phyloP scores from a whole-genome alignment of 169 alveolate genomes.

The Eimeria sp. region DNA sequence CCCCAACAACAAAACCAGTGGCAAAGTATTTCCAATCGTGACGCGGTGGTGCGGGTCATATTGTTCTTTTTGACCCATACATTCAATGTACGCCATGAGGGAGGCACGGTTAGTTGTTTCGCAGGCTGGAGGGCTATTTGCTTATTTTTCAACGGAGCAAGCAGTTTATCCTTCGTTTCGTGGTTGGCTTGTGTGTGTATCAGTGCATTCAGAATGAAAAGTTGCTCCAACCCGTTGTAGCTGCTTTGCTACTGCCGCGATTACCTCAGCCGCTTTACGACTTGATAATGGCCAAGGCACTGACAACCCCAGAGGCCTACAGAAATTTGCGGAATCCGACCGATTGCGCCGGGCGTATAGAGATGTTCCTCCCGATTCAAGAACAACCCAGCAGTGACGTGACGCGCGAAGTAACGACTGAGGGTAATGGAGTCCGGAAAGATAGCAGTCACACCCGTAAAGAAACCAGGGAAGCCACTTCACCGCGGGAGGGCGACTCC shows the following conservation, averaged over 20 bases:
- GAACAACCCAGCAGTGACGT: constrained; percentile 4
- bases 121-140: not conserved
- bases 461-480: constrained; percentile 7
- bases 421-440: not conserved
- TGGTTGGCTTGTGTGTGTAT: not conserved
- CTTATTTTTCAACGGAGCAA: not conserved
- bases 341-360: constrained; percentile 52
- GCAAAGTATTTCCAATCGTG: not conserved
- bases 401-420: not conserved
- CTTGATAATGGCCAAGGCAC: constrained; percentile 57
- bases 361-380: constrained; percentile 31
- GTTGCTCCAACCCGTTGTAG: constrained; percentile 40
- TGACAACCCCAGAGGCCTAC: constrained; percentile 20
- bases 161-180: not conserved
- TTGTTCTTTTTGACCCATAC: constrained; percentile 63
- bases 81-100: constrained; percentile 47
- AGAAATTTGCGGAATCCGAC: constrained; percentile 60
- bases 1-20: not conserved
- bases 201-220: constrained; percentile 70
- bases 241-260: constrained; percentile 19
- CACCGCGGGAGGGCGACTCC: not conserved
- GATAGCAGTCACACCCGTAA: not conserved
- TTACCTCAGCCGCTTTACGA: constrained; percentile 34
- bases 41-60: constrained; percentile 31
- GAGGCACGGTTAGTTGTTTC: not conserved